Conservation (phyloP, 805 yeast species). For the Candida taoyuanica region DNA sequence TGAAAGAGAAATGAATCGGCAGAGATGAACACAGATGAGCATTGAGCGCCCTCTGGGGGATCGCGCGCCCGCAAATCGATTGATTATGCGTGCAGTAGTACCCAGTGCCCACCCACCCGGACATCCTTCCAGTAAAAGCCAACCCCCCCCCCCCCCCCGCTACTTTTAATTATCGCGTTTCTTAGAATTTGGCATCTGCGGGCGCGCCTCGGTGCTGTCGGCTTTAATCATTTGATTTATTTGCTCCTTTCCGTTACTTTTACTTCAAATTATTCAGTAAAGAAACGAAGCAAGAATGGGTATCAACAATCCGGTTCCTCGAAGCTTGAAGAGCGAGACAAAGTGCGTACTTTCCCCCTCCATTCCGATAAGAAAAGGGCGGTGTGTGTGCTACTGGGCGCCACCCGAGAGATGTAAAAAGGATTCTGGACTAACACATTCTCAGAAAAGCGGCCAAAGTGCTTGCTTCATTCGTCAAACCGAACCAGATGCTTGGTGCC, state of each 20-base stretch:
- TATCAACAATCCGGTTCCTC: constrained; percentile 91
- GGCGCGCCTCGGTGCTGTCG: constrained; percentile 6
- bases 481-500: constrained; percentile 88
- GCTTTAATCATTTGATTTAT: too few relatives aligned
- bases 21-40: too few relatives aligned
- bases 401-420: neutral
- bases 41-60: too few relatives aligned
- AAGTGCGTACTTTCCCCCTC: constrained; percentile 48
- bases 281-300: constrained; percentile 43
- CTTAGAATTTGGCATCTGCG: neutral
- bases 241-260: too few relatives aligned
- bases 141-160: too few relatives aligned
- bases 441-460: constrained; percentile 87
- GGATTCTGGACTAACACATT: constrained; percentile 26
- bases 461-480: constrained; percentile 84
- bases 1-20: too few relatives aligned
- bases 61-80: too few relatives aligned
- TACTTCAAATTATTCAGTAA: too few relatives aligned
- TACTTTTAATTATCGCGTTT: too few relatives aligned
- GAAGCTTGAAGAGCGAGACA: constrained; percentile 81
- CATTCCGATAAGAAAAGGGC: neutral
- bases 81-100: too few relatives aligned
- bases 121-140: too few relatives aligned
- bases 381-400: neutral
- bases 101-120: too few relatives aligned